A percentile compares a stretch with the other conserved stretches of the same genome.
Conservation (phyloP, 495 filamentous ascomycete species). For the Tuber magnatum region DNA sequence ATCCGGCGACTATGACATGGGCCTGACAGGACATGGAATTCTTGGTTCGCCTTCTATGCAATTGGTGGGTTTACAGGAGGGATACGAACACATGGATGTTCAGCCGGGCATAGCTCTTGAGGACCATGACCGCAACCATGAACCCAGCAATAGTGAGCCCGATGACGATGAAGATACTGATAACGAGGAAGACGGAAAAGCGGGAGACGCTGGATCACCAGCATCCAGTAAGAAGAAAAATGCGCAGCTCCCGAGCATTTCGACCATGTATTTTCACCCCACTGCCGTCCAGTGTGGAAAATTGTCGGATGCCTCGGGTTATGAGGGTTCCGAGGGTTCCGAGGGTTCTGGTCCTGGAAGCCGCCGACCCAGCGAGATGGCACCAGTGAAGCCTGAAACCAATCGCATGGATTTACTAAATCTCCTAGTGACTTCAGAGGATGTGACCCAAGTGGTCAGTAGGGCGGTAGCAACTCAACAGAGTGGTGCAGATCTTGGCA, state of each 20-base stretch:
- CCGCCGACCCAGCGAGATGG: conserved; percentile 29
- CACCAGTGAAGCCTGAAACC: conserved; percentile 12
- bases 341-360: conserved; percentile 30
- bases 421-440: conserved; percentile 18
- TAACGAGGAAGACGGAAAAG: conserved; percentile 23
- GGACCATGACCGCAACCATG: not conserved
- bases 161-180: conserved; percentile 22
- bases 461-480: conserved; percentile 20
- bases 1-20: conserved; percentile 13
- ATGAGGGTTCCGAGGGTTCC: not conserved
- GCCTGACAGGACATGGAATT: conserved; percentile 14
- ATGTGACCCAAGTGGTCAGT: conserved; percentile 29
- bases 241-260: conserved; percentile 17
- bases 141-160: conserved; percentile 21
- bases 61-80: conserved; percentile 17
- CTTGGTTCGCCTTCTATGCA: conserved; percentile 18
- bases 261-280: conserved; percentile 38
- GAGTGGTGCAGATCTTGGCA: conserved; percentile 21
- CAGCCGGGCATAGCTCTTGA: not conserved
- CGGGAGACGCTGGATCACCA: conserved; percentile 13
- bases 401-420: conserved; percentile 40
- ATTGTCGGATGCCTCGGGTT: conserved; percentile 25
- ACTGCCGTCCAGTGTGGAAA: conserved; percentile 34
- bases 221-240: conserved; percentile 22
- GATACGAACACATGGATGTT: conserved; percentile 3